Evolutionary conservation across 257 asterid species (phyloP).

Genomic region (Fraxinus anomala): DNA sequence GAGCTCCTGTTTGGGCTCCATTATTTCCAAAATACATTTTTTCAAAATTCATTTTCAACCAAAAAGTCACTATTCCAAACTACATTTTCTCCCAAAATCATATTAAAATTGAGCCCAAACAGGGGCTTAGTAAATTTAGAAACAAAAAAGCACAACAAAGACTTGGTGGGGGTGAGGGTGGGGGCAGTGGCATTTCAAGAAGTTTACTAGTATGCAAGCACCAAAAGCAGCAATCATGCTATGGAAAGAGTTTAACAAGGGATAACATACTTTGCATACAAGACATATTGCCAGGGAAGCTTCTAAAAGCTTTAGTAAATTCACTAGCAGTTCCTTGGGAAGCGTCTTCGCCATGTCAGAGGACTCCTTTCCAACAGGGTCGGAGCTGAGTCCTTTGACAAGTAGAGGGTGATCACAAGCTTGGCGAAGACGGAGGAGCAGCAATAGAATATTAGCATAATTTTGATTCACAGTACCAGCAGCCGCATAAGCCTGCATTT

Average conservation of each 20-base stretch:
- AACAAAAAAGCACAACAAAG: background rate
- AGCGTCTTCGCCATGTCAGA: constrained; percentile 64
- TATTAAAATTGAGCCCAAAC: too few relatives aligned
- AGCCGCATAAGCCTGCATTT: constrained; percentile 90
- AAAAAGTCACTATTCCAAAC: too few relatives aligned
- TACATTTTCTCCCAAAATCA: too few relatives aligned
- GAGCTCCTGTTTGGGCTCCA: too few relatives aligned
- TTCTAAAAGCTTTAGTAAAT: constrained; percentile 66
- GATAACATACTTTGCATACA: constrained; percentile 64
- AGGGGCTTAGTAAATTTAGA: background rate
- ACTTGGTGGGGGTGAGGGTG: background rate
- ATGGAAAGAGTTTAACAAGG: constrained; percentile 20
- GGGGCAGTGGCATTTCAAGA: background rate
- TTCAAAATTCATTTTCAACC: too few relatives aligned
- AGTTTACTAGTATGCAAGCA: background rate
- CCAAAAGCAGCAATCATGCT: constrained; percentile 21
- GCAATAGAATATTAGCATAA: constrained; percentile 86
- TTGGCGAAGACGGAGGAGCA: constrained; percentile 99
- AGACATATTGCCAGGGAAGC: constrained; percentile 73
- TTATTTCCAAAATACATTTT: too few relatives aligned
- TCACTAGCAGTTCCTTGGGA: constrained; percentile 57
- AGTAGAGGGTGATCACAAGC: constrained; percentile 99
- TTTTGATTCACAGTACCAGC: constrained; percentile 97
- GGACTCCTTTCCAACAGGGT: constrained; percentile 64
- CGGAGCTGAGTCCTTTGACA: constrained; percentile 71